These are phyloP conservation scores for Galerina sulciceps DNA, from an alignment of 768 basidiomycete genomes.

Conservation along the genomic window DNA sequence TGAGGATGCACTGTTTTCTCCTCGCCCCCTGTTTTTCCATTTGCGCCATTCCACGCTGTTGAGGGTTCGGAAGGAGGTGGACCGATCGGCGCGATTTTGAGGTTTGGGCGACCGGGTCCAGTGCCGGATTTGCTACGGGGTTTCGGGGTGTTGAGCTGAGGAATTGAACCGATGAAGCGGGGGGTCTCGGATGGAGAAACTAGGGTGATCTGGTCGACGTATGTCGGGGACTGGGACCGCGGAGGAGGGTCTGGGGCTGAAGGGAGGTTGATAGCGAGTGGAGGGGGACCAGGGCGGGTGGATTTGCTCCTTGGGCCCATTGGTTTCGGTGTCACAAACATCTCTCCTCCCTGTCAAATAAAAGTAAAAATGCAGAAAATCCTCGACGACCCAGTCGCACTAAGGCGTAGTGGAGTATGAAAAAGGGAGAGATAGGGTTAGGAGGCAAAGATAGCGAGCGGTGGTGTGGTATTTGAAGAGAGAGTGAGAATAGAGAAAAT, in stretches of 20 bases:
- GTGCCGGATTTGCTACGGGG: background rate
- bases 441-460: no score
- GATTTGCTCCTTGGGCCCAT: slow-evolving; percentile 4
- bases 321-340: background rate
- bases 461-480: no score
- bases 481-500: no score
- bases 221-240: no score
- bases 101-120: background rate
- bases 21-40: background rate
- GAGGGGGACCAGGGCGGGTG: background rate
- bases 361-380: no score
- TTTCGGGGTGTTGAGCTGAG: background rate
- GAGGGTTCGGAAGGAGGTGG: background rate
- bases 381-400: no score
- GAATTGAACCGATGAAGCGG: background rate
- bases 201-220: background rate
- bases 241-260: background rate
- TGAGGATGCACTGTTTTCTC: slow-evolving; percentile 9
- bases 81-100: background rate
- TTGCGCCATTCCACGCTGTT: background rate
- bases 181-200: slow-evolving; percentile 1
- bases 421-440: no score
- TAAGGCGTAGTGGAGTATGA: no score
- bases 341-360: background rate
- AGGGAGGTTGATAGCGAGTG: background rate